These are phyloP conservation scores for Podila epigama DNA, from an alignment of 192 early-diverging fungal genomes.

Conservation along the genomic window DNA sequence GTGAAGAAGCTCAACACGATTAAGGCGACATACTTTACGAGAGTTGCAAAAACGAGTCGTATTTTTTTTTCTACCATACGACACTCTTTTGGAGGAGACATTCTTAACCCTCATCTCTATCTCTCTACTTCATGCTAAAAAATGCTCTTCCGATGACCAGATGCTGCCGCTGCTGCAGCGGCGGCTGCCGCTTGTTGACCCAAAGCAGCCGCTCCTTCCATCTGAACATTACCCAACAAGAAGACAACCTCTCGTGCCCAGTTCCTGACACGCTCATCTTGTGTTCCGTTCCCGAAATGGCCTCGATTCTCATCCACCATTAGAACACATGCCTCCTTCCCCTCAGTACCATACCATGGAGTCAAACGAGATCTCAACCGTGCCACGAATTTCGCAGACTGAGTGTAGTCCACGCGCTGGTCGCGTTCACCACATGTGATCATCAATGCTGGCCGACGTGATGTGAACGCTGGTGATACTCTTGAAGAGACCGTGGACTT, in stretches of 20 bases:
- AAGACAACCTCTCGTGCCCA: constrained; percentile 62
- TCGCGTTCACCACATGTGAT: constrained; percentile 83
- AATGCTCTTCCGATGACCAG: no score
- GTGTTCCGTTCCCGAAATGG: constrained; percentile 60
- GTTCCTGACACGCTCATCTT: constrained; percentile 57
- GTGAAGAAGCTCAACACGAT: no score
- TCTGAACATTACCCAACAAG: constrained; percentile 55
- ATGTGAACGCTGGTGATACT: neutral
- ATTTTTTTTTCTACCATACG: no score
- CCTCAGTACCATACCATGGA: constrained; percentile 28
- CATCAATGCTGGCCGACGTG: constrained; percentile 65
- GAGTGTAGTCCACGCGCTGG: constrained; percentile 81
- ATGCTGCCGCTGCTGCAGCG: neutral
- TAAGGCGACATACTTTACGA: no score
- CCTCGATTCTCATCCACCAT: constrained; percentile 59
- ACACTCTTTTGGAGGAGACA: no score
- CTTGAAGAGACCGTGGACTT: neutral
- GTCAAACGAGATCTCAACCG: constrained; percentile 54
- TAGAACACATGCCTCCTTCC: constrained; percentile 40
- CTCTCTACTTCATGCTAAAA: no score
- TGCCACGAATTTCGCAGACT: constrained; percentile 90
- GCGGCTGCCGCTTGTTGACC: neutral
- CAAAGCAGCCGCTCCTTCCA: constrained; percentile 9
- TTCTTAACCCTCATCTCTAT: no score
- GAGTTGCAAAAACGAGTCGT: no score